Base-by-base conservation (phyloP, 169 alveolate genomes). In the Eimeria praecox region DNA sequence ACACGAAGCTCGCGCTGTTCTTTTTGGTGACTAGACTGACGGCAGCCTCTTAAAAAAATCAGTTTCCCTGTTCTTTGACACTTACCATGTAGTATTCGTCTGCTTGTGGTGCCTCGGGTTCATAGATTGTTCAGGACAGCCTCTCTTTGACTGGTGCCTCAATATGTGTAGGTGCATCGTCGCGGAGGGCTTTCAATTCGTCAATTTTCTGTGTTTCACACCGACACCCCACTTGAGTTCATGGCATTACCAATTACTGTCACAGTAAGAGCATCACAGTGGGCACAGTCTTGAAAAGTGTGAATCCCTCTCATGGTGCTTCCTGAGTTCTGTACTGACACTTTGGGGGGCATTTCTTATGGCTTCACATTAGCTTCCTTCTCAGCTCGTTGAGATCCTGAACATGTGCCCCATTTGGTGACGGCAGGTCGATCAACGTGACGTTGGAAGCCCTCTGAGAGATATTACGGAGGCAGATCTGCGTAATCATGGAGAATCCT, bases 151-250 rank as follows among this genome's bases (percentile, higher is more conserved):
- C n/a, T 3, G 9, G 83, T 4, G 12, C n/a, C 24, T 35, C 52
- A 38, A 73, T 20, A 20, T 22, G 66, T 59, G 22, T 96, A 96
- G 90, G 69, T 54, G 40, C 95, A 87, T 35, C 64, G 92, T 10
- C 96, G 96, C 0, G 94, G 95, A 30, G 95, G 94, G 71, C 96
- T 94, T 35, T 56, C 87, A 20, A 95, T 97, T 38, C 95, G 96
- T 12, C 97, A 95, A 40, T 89, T 97, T 33, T 80, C 90, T 38
- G 73, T 95, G 44, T 97, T 54, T 83, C 94, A 80, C 92, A 92
- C 97, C 27, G 97, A 97, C 95, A 96, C 96, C 38, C 97, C 97
- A 27, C 93, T 97, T 71, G 97, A 97, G 91, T 97, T 97, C 82
- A 94, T 97, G 96, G 97, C 95, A 56, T 49, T 96, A 49, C 97